These are phyloP conservation scores for Magnusiomyces suaveolens DNA, from an alignment of 1,139 yeast genomes.

Conservation along the genomic window DNA sequence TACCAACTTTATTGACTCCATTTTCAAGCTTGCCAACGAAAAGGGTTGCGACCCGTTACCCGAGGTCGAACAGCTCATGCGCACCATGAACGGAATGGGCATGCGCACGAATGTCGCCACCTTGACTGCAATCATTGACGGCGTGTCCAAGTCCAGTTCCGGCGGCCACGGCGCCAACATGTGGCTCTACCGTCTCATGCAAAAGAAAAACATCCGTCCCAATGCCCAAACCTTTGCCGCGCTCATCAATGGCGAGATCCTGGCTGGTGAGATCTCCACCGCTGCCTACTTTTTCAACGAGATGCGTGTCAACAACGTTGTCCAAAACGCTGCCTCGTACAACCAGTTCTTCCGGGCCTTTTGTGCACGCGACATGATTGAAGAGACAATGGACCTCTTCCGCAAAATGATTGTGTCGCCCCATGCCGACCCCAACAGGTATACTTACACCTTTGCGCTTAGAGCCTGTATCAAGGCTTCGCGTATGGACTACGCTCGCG, in stretches of 20 bases:
- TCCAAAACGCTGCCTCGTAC: constrained; percentile 42
- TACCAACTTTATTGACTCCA: constrained; percentile 51
- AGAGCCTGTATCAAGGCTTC: constrained; percentile 36
- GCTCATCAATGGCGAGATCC: constrained; percentile 50
- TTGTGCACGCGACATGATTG: constrained; percentile 32
- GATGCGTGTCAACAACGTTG: constrained; percentile 35
- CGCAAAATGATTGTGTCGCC: constrained; percentile 26
- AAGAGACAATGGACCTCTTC: constrained; percentile 38
- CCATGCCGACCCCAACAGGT: constrained; percentile 42
- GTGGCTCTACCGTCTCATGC: constrained; percentile 39
- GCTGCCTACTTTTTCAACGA: constrained; percentile 45
- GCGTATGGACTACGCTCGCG: constrained; percentile 33
- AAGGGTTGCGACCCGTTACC: constrained; percentile 41
- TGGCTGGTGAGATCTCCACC: constrained; percentile 38
- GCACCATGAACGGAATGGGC: constrained; percentile 37
- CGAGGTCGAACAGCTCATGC: constrained; percentile 35
- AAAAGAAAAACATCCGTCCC: constrained; percentile 31
- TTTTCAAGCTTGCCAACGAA: constrained; percentile 41
- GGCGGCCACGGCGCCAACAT: constrained; percentile 47
- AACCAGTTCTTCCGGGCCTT: constrained; percentile 51
- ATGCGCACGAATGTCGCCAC: constrained; percentile 44
- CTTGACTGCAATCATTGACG: constrained; percentile 47
- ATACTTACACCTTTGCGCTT: constrained; percentile 48
- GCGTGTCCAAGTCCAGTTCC: constrained; percentile 40
- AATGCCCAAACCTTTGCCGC: constrained; percentile 43